A percentile compares a stretch with the other conserved stretches of the same genome.
Evolutionary conservation across 805 yeast species (phyloP).

Genomic region (Saccharomycopsis sp.): DNA sequence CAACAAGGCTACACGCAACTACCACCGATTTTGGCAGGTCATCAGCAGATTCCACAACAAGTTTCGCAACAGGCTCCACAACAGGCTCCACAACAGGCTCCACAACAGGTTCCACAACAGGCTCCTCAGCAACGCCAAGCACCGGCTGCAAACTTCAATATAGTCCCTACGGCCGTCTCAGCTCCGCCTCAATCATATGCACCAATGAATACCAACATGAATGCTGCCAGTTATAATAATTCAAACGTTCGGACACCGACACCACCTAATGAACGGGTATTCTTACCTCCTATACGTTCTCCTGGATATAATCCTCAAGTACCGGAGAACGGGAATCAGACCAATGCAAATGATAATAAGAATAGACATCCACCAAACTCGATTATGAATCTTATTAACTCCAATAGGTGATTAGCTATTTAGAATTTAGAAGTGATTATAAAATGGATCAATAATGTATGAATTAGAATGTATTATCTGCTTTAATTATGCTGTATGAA

Average conservation of each 20-base stretch:
- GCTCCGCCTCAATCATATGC: neutral
- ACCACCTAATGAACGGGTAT: neutral
- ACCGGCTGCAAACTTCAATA: neutral
- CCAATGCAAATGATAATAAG: neutral
- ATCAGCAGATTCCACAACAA: neutral
- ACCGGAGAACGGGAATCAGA: neutral
- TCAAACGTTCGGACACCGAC: neutral
- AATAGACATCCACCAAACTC: slow-evolving; percentile 6
- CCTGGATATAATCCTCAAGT: neutral
- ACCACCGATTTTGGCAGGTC: slow-evolving; percentile 18
- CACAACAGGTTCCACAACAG: neutral
- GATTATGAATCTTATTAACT: slow-evolving; percentile 8
- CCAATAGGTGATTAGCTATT: neutral
- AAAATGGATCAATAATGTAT: too few relatives aligned
- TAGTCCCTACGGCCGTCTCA: neutral
- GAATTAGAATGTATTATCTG: too few relatives aligned
- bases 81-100: neutral
- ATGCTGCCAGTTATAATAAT: neutral
- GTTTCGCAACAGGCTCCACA: neutral
- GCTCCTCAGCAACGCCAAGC: neutral
- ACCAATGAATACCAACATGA: neutral
- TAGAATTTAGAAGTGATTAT: too few relatives aligned
- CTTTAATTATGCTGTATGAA: too few relatives aligned
- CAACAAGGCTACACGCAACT: slow-evolving; percentile 27
- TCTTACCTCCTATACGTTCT: slow-evolving; percentile 2